These are phyloP conservation scores for Epichloe typhina DNA, from an alignment of 2,329 filamentous ascomycete species.

Conservation along the genomic window DNA sequence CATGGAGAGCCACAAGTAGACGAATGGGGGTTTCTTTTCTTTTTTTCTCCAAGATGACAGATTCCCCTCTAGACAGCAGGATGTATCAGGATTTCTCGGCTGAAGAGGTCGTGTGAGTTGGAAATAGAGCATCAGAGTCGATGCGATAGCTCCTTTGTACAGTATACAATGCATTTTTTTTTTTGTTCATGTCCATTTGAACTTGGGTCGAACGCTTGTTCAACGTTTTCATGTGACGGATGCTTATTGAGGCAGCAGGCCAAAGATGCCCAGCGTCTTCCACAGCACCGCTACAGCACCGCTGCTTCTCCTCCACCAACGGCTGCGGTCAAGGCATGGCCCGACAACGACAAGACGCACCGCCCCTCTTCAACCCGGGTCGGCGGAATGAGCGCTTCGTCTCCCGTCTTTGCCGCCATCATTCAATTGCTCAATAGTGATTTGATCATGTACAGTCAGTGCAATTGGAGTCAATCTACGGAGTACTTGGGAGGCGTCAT, in stretches of 20 bases:
- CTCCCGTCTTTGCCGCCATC: too few species aligned
- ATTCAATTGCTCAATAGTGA: too few species aligned
- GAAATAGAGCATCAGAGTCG: neutral
- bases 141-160: neutral
- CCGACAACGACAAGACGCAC: too few species aligned
- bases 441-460: too few species aligned
- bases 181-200: neutral
- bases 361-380: too few species aligned
- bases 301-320: too few species aligned
- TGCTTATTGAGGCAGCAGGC: neutral
- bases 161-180: neutral
- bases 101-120: neutral
- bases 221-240: too few species aligned
- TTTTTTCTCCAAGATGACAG: neutral
- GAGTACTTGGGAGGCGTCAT: conserved; percentile 26
- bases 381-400: too few species aligned
- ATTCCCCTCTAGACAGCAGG: neutral
- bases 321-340: too few species aligned
- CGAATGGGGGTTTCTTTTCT: neutral
- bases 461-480: too few species aligned
- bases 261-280: too few species aligned
- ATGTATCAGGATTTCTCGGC: neutral
- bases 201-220: neutral
- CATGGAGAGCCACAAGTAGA: conserved; percentile 4
- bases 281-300: too few species aligned